Base-by-base conservation (phyloP, 148 eudicot genomes). In the Chenopodium suecicum region DNA sequence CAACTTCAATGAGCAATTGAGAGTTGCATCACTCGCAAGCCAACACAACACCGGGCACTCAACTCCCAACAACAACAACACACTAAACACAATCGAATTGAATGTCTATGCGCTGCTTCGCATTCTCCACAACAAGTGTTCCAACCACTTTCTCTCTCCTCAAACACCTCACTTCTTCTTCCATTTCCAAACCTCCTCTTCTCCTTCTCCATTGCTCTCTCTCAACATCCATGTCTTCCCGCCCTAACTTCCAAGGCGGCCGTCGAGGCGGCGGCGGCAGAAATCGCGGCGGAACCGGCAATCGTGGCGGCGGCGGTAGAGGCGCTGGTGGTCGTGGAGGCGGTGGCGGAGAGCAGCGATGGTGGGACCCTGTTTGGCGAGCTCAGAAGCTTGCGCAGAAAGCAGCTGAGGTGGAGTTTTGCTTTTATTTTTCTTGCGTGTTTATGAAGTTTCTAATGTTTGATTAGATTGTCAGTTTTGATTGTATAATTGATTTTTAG, bases 291-390 rank as follows among this genome's bases (percentile, higher is more conserved):
- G 37, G 37, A 34, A 66, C 71, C 9, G 75, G 84, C 0, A 79
- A 92, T 12, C 62, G 93, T 0, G 79, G 96, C 0, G 86, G 94
- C 1, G 86, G 87, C 0, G 86, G 92, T 0, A 78, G 92, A 0
- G 79, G 93, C 7, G 56, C 91, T 0, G 79, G 96, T 0, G 86
- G 94, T 0, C 85, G 89, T 0, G 84, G 88, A 0, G 91, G 92
- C 1, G 89, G 93, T 0, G 83, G 95, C 3, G 99, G 98, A 0
- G 98, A 92, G 86, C 99, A 94, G 89, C 90, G 99, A 22, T 96
- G 99, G 99, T 96, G 99, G 99, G 99, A 96, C 63, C 99, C 99
- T 22, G 99, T 86, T 0, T 96, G 99, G 99, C 85, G 98, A 52
- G 98, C 99, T n/a, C 91, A 96, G 87, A 88, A 91, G 2, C 89